Evolutionary conservation across 257 asterid species (phyloP).

Genomic region (Solanum lycopersicoides): DNA sequence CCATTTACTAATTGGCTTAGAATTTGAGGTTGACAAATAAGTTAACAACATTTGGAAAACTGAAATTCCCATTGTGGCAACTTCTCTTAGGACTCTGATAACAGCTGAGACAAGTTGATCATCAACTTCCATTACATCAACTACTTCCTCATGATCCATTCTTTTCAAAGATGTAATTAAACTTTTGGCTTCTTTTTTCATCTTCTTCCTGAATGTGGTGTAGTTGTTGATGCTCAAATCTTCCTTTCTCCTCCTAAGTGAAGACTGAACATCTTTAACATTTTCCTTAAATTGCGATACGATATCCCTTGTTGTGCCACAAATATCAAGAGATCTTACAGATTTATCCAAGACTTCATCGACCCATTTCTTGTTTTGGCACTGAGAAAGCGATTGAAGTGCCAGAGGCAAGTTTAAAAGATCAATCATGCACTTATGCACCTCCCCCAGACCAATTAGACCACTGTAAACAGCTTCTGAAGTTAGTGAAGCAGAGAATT

Average conservation of each 20-base stretch:
- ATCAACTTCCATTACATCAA: not conserved
- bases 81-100: slow-evolving; percentile 3
- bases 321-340: slow-evolving; percentile 5
- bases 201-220: slow-evolving; percentile 4
- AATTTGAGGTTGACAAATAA: not conserved
- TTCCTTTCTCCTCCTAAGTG: not conserved
- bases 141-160: not conserved
- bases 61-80: not conserved
- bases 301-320: not conserved
- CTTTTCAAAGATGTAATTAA: not conserved
- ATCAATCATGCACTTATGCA: not conserved
- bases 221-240: slow-evolving; percentile 2
- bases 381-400: slow-evolving; percentile 3
- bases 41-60: not conserved
- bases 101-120: slow-evolving; percentile 8
- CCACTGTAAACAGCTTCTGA: not conserved
- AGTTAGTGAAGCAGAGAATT: not conserved
- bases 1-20: not conserved
- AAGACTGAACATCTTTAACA: not conserved
- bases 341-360: slow-evolving; percentile 1
- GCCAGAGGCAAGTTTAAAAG: slow-evolving; percentile 8
- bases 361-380: slow-evolving; percentile 3
- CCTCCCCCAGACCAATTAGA: not conserved
- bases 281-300: not conserved
- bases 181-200: slow-evolving; percentile 2